Conservation (phyloP, 768 basidiomycete genomes). For the Auricularia sp. region DNA sequence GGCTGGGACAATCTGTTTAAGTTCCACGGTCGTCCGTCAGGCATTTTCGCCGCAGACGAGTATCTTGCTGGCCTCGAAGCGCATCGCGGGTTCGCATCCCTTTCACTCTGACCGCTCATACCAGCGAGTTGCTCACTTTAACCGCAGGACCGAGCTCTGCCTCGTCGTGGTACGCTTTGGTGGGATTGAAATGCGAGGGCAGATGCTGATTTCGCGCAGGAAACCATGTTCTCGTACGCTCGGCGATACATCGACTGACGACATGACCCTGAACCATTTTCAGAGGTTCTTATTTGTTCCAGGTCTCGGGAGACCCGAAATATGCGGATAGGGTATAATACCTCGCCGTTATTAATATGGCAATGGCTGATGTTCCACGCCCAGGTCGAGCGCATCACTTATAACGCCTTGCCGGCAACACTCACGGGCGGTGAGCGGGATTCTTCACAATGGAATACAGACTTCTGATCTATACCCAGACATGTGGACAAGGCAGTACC, state of each 20-base stretch:
- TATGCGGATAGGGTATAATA: slow-evolving; percentile 34
- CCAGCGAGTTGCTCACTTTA: not conserved
- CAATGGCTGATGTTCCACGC: not conserved
- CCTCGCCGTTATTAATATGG: slow-evolving; percentile 9
- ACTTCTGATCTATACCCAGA: slow-evolving; percentile 20
- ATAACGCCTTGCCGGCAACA: slow-evolving; percentile 42
- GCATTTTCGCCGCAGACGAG: slow-evolving; percentile 48
- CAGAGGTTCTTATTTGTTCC: slow-evolving; percentile 46
- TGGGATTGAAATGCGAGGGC: too few relatives aligned
- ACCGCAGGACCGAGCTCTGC: slow-evolving; percentile 41
- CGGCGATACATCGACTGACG: too few relatives aligned
- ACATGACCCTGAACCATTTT: too few relatives aligned
- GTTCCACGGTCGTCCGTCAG: slow-evolving; percentile 48
- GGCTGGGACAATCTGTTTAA: slow-evolving; percentile 50
- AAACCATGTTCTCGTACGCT: slow-evolving; percentile 52
- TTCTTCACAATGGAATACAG: not conserved
- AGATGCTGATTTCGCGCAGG: slow-evolving; percentile 21
- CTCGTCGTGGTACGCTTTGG: slow-evolving; percentile 34
- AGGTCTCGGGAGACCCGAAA: slow-evolving; percentile 45
- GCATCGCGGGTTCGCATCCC: slow-evolving; percentile 34
- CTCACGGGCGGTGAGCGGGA: slow-evolving; percentile 32
- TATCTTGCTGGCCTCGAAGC: slow-evolving; percentile 48
- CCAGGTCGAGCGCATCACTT: slow-evolving; percentile 38
- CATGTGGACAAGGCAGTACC: slow-evolving; percentile 51
- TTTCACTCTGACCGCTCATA: slow-evolving; percentile 1